A percentile compares a stretch with the other conserved stretches of the same genome.
Evolutionary conservation across 148 eudicot species (phyloP).

Genomic region (Rhododendron vialii): DNA sequence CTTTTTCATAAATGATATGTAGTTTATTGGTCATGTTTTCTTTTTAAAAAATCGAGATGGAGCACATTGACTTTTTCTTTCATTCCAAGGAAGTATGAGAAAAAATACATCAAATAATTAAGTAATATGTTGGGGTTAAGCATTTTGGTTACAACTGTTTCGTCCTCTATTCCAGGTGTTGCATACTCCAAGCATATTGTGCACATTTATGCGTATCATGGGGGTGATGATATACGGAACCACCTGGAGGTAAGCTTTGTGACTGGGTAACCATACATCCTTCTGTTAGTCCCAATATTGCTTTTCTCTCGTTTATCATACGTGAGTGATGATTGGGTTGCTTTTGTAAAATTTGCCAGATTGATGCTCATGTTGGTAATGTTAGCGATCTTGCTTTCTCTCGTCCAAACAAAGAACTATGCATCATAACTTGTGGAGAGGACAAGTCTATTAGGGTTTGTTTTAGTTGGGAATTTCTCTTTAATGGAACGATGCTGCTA

Average conservation of each 20-base stretch:
- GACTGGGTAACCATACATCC: neutral
- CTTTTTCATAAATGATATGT: neutral
- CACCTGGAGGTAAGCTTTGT: constrained; percentile 49
- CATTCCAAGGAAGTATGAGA: neutral
- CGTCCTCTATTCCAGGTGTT: constrained; percentile 40
- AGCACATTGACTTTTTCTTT: neutral
- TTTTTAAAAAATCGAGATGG: neutral
- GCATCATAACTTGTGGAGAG: constrained; percentile 66
- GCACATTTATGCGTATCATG: constrained; percentile 50
- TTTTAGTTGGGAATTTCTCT: neutral
- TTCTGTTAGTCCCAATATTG: neutral
- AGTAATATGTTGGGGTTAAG: neutral
- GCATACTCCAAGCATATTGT: constrained; percentile 66
- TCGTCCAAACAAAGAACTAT: constrained; percentile 43
- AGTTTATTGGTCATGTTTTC: neutral
- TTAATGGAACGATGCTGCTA: neutral
- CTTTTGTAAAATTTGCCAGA: constrained; percentile 25
- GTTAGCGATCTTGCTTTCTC: constrained; percentile 62
- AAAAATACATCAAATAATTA: neutral
- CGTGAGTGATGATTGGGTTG: neutral
- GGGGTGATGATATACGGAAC: constrained; percentile 39
- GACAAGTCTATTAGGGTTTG: constrained; percentile 67
- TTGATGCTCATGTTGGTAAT: constrained; percentile 62
- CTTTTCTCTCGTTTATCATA: neutral
- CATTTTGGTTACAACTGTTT: constrained; percentile 1